Conservation (phyloP, 1,284 basidiomycete genomes). For the Mycosarcoma mackinlayi region DNA sequence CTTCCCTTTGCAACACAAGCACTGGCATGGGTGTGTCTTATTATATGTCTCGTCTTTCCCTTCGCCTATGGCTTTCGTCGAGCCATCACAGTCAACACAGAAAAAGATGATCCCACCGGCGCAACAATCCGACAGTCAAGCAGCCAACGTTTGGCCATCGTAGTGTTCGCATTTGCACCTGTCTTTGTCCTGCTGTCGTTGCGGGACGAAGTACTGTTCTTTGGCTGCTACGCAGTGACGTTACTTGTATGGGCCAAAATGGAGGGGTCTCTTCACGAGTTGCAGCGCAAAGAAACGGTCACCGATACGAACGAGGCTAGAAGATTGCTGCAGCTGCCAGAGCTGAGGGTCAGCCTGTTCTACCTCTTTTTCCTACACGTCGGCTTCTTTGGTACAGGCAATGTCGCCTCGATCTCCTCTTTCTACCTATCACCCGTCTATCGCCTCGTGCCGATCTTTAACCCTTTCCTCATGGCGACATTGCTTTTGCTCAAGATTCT, state of each 20-base stretch:
- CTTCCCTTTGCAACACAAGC: conserved; percentile 76
- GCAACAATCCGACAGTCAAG: conserved; percentile 38
- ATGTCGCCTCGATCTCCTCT: conserved; percentile 86
- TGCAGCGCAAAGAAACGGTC: neutral
- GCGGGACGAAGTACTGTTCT: conserved; percentile 85
- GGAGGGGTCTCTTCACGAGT: conserved; percentile 70
- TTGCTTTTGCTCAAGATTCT: conserved; percentile 74
- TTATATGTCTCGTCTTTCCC: conserved; percentile 42
- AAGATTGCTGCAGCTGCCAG: conserved; percentile 74
- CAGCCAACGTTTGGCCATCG: conserved; percentile 63
- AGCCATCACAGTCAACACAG: conserved; percentile 64
- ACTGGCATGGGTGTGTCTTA: conserved; percentile 76
- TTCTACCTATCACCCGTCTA: conserved; percentile 92
- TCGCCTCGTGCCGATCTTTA: conserved; percentile 85
- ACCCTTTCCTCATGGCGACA: conserved; percentile 81
- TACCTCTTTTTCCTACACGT: conserved; percentile 89
- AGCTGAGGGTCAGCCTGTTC: conserved; percentile 80
- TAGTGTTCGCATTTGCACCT: conserved; percentile 75
- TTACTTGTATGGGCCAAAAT: conserved; percentile 79
- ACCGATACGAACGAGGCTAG: conserved; percentile 49
- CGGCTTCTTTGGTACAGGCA: conserved; percentile 84
- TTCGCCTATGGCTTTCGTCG: conserved; percentile 56
- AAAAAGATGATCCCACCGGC: neutral
- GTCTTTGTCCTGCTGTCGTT: conserved; percentile 84
- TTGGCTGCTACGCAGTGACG: conserved; percentile 76